These are phyloP conservation scores for Eragrostis tef DNA, from an alignment of 202 grass and related monocot species.

Conservation along the genomic window DNA sequence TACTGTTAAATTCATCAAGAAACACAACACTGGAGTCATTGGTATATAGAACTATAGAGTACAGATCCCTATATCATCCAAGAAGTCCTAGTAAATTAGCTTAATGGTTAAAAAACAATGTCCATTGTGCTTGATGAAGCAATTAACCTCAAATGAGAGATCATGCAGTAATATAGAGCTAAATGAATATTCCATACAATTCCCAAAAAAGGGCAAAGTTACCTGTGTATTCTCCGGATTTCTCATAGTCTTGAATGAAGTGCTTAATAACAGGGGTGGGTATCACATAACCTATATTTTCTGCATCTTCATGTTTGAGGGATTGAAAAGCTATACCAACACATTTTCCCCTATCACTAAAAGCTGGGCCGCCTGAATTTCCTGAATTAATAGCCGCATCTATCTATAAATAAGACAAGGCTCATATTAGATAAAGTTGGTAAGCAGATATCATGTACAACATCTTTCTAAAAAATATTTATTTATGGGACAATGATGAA, in stretches of 20 bases:
- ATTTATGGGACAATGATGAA: conserved; percentile 2
- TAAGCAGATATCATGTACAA: background rate
- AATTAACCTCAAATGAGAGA: background rate
- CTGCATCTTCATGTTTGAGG: conserved; percentile 96
- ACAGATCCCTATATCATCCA: background rate
- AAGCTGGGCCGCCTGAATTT: conserved; percentile 96
- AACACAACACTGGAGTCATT: too few relatives aligned
- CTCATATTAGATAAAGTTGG: conserved; percentile 4
- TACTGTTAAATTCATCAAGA: too few relatives aligned
- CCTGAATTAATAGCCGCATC: conserved; percentile 98
- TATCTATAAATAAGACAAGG: conserved; percentile 65
- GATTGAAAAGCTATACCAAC: conserved; percentile 99
- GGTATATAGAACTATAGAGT: conserved; percentile 8
- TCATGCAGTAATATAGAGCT: conserved; percentile 28
- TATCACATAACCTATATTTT: conserved; percentile 99
- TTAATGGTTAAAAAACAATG: conserved; percentile 8
- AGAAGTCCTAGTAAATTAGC: background rate
- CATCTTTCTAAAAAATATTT: conserved; percentile 32
- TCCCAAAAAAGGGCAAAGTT: conserved; percentile 22
- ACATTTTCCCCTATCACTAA: conserved; percentile 87
- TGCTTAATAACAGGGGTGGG: conserved; percentile 93
- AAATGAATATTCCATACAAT: conserved; percentile 23
- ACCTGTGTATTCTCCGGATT: conserved; percentile 94
- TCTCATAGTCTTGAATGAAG: conserved; percentile 93
- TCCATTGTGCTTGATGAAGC: background rate